Evolutionary conservation across 306 rosid species (phyloP).

Genomic region (Prunus campanulata): DNA sequence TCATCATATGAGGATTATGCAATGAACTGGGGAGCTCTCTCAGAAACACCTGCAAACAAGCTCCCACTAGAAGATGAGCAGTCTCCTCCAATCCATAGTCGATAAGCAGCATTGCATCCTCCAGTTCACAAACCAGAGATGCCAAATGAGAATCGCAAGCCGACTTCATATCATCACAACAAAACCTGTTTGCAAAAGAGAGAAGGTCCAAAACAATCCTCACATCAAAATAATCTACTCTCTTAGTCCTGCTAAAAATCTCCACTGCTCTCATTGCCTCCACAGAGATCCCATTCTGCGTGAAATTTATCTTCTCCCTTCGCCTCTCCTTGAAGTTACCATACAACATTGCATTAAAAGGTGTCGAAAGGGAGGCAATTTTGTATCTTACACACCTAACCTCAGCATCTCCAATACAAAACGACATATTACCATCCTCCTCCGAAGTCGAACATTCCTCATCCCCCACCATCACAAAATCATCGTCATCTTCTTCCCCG

Average conservation of each 20-base stretch:
- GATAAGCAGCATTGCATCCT: slow-evolving; percentile 53
- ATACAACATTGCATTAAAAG: slow-evolving; percentile 70
- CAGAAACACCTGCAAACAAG: slow-evolving; percentile 81
- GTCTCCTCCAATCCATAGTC: slow-evolving; percentile 81
- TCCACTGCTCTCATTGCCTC: slow-evolving; percentile 69
- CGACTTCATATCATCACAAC: slow-evolving; percentile 80
- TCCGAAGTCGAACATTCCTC: slow-evolving; percentile 55
- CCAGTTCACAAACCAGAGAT: slow-evolving; percentile 56
- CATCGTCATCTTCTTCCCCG: background rate
- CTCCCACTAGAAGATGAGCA: slow-evolving; percentile 67
- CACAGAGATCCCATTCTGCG: slow-evolving; percentile 53
- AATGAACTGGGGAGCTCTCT: slow-evolving; percentile 74
- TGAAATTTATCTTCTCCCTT: slow-evolving; percentile 71
- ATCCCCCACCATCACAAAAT: slow-evolving; percentile 14
- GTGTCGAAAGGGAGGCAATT: slow-evolving; percentile 64
- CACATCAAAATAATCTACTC: slow-evolving; percentile 39
- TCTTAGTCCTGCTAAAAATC: slow-evolving; percentile 67
- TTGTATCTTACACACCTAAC: slow-evolving; percentile 60
- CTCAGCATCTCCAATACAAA: slow-evolving; percentile 63
- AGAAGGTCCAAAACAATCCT: slow-evolving; percentile 61
- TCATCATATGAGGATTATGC: slow-evolving; percentile 46
- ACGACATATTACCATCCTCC: slow-evolving; percentile 64
- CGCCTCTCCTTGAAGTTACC: slow-evolving; percentile 65
- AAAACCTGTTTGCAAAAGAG: slow-evolving; percentile 62
- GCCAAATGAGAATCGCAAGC: slow-evolving; percentile 75